phyloP scores from a whole-genome alignment of 1,284 basidiomycete genomes.

The Trametes pubescens region DNA sequence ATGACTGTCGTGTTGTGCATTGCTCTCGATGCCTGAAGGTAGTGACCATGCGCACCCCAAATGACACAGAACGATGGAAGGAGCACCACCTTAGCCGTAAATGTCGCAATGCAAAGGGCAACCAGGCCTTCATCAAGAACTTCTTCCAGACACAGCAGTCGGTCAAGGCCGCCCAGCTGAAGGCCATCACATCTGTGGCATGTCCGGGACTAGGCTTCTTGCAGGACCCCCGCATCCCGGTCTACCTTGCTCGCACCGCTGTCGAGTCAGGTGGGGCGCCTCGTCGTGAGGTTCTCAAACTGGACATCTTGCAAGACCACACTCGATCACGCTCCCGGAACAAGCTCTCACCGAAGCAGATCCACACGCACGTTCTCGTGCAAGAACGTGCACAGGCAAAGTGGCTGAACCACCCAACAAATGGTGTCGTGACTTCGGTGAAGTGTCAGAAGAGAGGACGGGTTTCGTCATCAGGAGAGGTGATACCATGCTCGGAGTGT shows the following conservation, averaged over 20 bases:
- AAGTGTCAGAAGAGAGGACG: neutral
- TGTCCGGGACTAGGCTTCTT: neutral
- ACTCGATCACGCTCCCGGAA: neutral
- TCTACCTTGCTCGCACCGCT: neutral
- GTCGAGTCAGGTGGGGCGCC: neutral
- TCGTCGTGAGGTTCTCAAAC: neutral
- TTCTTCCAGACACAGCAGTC: conserved; percentile 2
- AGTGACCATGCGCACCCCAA: conserved; percentile 1
- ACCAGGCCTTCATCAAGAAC: conserved; percentile 5
- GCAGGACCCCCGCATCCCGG: neutral
- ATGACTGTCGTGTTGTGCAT: neutral
- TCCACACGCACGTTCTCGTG: neutral
- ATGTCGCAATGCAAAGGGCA: conserved; percentile 4
- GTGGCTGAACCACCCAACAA: conserved; percentile 3
- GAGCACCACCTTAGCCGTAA: conserved; percentile 1
- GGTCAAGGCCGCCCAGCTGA: neutral
- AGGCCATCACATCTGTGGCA: neutral
- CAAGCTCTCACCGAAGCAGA: conserved; percentile 3
- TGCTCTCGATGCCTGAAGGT: conserved; percentile 7
- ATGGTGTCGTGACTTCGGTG: neutral
- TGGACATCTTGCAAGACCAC: neutral
- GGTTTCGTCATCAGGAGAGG: neutral
- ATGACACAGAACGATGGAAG: conserved; percentile 1
- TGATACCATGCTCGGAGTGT: conserved; percentile 7
- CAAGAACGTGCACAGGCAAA: conserved; percentile 4